Evolutionary conservation across 257 asterid species (phyloP).

Genomic region (Lycium barbarum): DNA sequence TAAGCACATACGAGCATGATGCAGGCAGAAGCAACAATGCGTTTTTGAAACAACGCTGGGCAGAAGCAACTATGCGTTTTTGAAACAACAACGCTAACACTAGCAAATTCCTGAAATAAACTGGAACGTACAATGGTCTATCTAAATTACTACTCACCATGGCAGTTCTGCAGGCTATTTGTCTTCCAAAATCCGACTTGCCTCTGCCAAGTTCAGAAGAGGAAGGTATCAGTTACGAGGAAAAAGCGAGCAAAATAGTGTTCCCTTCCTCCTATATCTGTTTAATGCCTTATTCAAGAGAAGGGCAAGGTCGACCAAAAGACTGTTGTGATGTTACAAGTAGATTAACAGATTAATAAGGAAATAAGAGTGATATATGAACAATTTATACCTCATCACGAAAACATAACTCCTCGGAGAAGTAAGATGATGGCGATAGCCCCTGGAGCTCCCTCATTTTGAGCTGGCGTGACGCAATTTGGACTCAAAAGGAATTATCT

Average conservation of each 20-base stretch:
- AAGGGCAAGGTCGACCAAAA: neutral
- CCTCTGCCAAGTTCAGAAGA: slow-evolving; percentile 60
- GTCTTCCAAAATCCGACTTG: slow-evolving; percentile 71
- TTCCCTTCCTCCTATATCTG: neutral
- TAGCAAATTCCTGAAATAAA: slow-evolving; percentile 16
- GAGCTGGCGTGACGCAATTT: slow-evolving; percentile 50
- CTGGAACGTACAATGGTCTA: neutral
- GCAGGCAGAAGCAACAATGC: slow-evolving; percentile 23
- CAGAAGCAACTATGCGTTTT: neutral
- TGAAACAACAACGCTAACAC: neutral
- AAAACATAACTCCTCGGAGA: slow-evolving; percentile 64
- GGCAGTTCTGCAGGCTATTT: slow-evolving; percentile 57
- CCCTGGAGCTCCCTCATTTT: slow-evolving; percentile 63
- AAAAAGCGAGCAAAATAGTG: slow-evolving; percentile 23
- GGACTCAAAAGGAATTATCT: slow-evolving; percentile 35
- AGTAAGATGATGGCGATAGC: slow-evolving; percentile 76
- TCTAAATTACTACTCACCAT: slow-evolving; percentile 60
- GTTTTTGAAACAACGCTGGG: neutral
- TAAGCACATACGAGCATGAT: neutral
- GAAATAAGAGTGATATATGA: neutral
- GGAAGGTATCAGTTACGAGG: slow-evolving; percentile 37
- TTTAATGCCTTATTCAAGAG: slow-evolving; percentile 1
- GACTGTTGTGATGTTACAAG: neutral
- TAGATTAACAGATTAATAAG: neutral
- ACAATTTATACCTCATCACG: slow-evolving; percentile 64